Evolutionary conservation across 73 alveolate genomes (phyloP).

Genomic region (Tetrahymena elliotti): DNA sequence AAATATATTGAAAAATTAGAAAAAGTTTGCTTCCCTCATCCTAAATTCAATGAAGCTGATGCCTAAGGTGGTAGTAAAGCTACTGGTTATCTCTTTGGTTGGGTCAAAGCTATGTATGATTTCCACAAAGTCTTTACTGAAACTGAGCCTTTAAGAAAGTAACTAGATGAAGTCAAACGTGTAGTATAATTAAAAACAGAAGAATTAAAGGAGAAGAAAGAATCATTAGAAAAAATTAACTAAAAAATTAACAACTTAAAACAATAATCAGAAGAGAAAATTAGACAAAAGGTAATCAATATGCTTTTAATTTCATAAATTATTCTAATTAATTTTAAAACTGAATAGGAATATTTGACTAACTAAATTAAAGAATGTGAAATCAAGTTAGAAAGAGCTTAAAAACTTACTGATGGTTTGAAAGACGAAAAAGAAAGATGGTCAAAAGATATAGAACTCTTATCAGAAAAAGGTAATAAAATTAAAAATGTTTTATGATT

Average conservation of each 20-base stretch:
- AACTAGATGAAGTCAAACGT: constrained; percentile 51
- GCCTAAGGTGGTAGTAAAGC: constrained; percentile 80
- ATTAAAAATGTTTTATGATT: background rate
- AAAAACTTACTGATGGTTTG: constrained; percentile 91
- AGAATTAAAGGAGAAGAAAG: constrained; percentile 58
- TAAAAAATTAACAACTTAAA: constrained; percentile 49
- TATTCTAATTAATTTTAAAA: background rate
- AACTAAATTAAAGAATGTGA: constrained; percentile 71
- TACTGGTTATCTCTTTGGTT: constrained; percentile 72
- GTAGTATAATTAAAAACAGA: constrained; percentile 46
- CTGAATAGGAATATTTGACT: constrained; percentile 47
- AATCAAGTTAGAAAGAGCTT: constrained; percentile 90
- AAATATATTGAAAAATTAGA: constrained; percentile 45
- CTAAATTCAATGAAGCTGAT: constrained; percentile 64
- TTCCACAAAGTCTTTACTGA: constrained; percentile 62
- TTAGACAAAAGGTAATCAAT: constrained; percentile 32
- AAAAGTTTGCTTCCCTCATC: constrained; percentile 43
- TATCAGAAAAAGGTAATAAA: constrained; percentile 63
- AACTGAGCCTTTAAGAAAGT: constrained; percentile 56
- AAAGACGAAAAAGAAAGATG: constrained; percentile 97
- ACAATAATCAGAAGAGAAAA: constrained; percentile 47
- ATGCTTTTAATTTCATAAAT: background rate
- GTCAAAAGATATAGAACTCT: constrained; percentile 85
- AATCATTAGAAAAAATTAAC: constrained; percentile 58
- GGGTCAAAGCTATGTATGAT: constrained; percentile 86